Base-by-base conservation (phyloP, 208 protist species). In the Leishmania tropica region DNA sequence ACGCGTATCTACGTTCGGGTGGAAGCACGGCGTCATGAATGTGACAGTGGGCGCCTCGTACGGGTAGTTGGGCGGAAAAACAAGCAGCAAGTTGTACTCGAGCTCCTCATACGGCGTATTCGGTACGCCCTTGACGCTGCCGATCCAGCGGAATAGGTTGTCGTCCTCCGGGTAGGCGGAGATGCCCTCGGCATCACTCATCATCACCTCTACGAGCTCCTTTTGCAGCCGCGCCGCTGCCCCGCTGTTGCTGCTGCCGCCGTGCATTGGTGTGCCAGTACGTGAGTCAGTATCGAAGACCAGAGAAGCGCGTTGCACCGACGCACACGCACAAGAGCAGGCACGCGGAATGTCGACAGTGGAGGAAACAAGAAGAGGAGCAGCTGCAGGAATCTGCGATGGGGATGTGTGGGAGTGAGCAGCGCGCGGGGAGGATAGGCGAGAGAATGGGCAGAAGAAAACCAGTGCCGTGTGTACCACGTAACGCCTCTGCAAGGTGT, bases 121-220 rank as follows among this genome's bases (percentile, higher is more conserved):
- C 0, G 80, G 78, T 24, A 91, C 92, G 8, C 97, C 98, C 7
- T 88, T 86, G 37, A 99, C 93, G 1, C 93, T 99, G 17, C 87
- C 97, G 28, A 95, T 90, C 97, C 98, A 99, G 62, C 92, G 85
- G 68, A 99, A 98, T 37, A 99, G 88, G 85, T 99, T 97, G 73
- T 99, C 96, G 54, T 97, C 96, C 28, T 97, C 84, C 11, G 98
- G 98, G 83, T 99, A 99, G 54, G 98, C 98, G 13, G 95, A 97
- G 68, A 99, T 96, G 76, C 97, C 97, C 68, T 94, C 88, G 42
- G 85, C 91, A 40, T 84, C 88, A 60, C 81, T 85, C 87, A 95
- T 97, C 96, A 99, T 98, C 76, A 99, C 90, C 83, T 97, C 89
- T 94, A 98, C 98, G 65, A 99, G 90, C 79, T 99, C 98, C 75